A percentile compares a stretch with the other conserved stretches of the same genome.
Conservation (phyloP, 192 early-diverging fungal species). For the Diversispora eburnea region DNA sequence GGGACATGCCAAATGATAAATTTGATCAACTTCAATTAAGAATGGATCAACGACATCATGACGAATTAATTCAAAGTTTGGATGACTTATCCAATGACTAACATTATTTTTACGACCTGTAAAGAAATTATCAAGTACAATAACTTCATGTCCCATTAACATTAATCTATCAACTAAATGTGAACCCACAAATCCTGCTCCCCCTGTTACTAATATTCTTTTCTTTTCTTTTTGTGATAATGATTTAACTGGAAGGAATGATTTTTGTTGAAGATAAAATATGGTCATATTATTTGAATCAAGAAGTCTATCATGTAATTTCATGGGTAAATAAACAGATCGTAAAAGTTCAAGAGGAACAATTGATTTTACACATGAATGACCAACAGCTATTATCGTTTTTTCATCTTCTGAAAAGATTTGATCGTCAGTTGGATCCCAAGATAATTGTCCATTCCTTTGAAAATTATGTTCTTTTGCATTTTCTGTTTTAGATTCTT, state of each 20-base stretch:
- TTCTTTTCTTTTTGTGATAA: slow-evolving; percentile 54
- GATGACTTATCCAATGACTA: slow-evolving; percentile 80
- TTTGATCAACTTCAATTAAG: slow-evolving; percentile 80
- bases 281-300: slow-evolving; percentile 38
- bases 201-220: slow-evolving; percentile 79
- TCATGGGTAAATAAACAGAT: slow-evolving; percentile 38
- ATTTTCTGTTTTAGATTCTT: too few species aligned
- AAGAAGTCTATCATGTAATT: slow-evolving; percentile 27
- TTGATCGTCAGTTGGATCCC: background rate
- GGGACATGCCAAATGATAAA: slow-evolving; percentile 85
- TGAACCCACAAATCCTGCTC: slow-evolving; percentile 84
- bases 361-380: slow-evolving; percentile 36
- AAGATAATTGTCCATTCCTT: background rate
- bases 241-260: slow-evolving; percentile 57
- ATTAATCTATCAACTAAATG: slow-evolving; percentile 79
- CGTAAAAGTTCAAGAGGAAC: slow-evolving; percentile 33
- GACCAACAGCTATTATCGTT: slow-evolving; percentile 34
- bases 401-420: slow-evolving; percentile 4
- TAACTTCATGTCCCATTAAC: slow-evolving; percentile 79
- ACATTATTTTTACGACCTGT: slow-evolving; percentile 74
- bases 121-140: slow-evolving; percentile 79
- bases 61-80: slow-evolving; percentile 74
- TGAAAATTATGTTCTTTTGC: background rate
- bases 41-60: slow-evolving; percentile 84
- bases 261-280: slow-evolving; percentile 39